These are phyloP conservation scores for Trichoderma asperelloides DNA, from an alignment of 495 filamentous ascomycete genomes.

Conservation along the genomic window DNA sequence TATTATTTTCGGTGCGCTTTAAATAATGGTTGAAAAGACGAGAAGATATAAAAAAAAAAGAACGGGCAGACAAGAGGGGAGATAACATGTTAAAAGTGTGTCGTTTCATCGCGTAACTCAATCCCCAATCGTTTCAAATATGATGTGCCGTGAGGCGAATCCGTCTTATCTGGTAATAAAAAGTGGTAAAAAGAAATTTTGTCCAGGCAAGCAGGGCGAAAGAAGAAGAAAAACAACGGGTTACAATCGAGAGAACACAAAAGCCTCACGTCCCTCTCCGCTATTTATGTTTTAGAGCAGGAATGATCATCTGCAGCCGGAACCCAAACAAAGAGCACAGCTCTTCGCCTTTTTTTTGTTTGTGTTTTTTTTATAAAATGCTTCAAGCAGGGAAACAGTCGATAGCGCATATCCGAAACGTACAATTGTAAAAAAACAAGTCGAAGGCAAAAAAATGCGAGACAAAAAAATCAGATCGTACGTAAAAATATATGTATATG, in stretches of 20 bases:
- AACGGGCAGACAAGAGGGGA: neutral
- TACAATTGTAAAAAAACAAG: no score
- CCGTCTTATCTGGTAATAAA: conserved; percentile 7
- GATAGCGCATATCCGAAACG: neutral
- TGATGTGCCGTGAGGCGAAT: conserved; percentile 5
- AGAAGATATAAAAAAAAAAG: conserved; percentile 2
- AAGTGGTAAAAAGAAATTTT: neutral
- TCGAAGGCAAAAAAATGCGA: neutral
- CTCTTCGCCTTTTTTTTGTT: neutral
- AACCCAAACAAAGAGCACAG: neutral
- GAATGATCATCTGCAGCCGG: neutral
- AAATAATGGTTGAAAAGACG: neutral
- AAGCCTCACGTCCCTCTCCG: neutral
- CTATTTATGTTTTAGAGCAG: neutral
- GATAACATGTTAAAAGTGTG: neutral
- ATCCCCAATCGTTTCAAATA: conserved; percentile 3
- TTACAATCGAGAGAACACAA: neutral
- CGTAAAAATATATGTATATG: neutral
- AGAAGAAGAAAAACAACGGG: neutral
- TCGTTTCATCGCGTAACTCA: neutral
- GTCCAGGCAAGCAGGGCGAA: neutral
- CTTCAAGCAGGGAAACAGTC: no score
- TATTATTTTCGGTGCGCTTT: neutral
- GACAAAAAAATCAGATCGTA: neutral
- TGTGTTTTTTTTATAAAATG: neutral